phyloP scores from a whole-genome alignment of 192 early-diverging fungal species.

The Geosiphon pyriformis region DNA sequence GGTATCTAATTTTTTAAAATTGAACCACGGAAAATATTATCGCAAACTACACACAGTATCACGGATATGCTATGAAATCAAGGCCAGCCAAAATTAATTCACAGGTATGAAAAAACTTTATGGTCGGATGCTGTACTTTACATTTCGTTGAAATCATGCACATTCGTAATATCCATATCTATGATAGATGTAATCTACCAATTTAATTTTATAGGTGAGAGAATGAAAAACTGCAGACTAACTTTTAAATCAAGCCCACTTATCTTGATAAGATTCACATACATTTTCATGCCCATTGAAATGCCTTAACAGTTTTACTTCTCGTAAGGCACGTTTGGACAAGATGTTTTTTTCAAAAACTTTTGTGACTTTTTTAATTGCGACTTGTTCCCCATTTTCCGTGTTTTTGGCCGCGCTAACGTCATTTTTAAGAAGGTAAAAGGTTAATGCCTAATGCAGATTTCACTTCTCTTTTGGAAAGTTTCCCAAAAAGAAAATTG shows the following conservation, averaged over 20 bases:
- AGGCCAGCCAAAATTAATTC: background rate
- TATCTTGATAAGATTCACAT: conserved; percentile 8
- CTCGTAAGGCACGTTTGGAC: conserved; percentile 87
- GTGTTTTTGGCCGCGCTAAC: conserved; percentile 77
- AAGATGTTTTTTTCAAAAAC: conserved; percentile 88
- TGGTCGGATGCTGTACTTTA: conserved; percentile 30
- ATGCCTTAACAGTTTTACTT: conserved; percentile 91
- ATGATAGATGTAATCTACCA: conserved; percentile 74
- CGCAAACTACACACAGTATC: conserved; percentile 9
- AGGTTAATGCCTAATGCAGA: too few relatives aligned
- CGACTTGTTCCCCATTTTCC: conserved; percentile 77
- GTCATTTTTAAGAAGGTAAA: too few relatives aligned
- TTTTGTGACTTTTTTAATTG: conserved; percentile 75
- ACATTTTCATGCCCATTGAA: conserved; percentile 95
- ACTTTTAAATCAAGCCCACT: too few relatives aligned
- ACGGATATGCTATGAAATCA: background rate
- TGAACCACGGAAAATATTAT: conserved; percentile 11
- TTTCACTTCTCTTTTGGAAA: too few relatives aligned
- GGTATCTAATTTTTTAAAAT: conserved; percentile 46
- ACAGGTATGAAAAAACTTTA: background rate
- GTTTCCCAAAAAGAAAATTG: too few relatives aligned
- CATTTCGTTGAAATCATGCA: conserved; percentile 88
- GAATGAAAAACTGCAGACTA: too few relatives aligned
- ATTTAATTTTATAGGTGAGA: too few relatives aligned
- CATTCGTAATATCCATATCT: conserved; percentile 87